These are phyloP conservation scores for Diversispora eburnea DNA, from an alignment of 192 early-diverging fungal species.

Conservation along the genomic window DNA sequence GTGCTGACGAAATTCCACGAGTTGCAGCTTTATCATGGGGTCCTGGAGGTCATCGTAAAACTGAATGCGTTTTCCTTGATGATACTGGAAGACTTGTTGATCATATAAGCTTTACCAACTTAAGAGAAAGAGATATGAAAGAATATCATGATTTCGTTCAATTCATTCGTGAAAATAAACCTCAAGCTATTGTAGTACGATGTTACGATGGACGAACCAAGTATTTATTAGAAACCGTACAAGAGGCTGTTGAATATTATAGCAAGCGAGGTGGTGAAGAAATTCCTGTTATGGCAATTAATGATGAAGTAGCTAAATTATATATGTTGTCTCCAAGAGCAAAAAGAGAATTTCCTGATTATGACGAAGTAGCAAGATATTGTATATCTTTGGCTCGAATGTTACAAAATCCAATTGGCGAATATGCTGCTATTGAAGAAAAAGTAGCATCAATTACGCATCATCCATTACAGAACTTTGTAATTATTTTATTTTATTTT, in stretches of 20 bases:
- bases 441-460: conserved; percentile 53
- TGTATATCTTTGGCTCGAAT: conserved; percentile 78
- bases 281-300: conserved; percentile 64
- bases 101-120: conserved; percentile 38
- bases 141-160: conserved; percentile 50
- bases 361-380: conserved; percentile 67
- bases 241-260: conserved; percentile 51
- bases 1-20: conserved; percentile 47
- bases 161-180: conserved; percentile 55
- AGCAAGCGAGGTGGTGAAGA: conserved; percentile 35
- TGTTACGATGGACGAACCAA: conserved; percentile 75
- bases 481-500: conserved; percentile 27
- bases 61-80: conserved; percentile 67
- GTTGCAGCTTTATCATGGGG: conserved; percentile 72
- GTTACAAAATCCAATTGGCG: conserved; percentile 79
- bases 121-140: conserved; percentile 5
- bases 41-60: conserved; percentile 53
- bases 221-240: conserved; percentile 66
- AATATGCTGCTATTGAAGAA: conserved; percentile 66
- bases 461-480: conserved; percentile 72
- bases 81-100: conserved; percentile 68
- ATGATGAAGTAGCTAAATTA: conserved; percentile 86
- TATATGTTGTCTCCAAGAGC: conserved; percentile 49
- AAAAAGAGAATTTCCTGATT: conserved; percentile 63
- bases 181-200: conserved; percentile 78